Base-by-base conservation (phyloP, 345 rosid genomes). In the Aethionema arabicum region DNA sequence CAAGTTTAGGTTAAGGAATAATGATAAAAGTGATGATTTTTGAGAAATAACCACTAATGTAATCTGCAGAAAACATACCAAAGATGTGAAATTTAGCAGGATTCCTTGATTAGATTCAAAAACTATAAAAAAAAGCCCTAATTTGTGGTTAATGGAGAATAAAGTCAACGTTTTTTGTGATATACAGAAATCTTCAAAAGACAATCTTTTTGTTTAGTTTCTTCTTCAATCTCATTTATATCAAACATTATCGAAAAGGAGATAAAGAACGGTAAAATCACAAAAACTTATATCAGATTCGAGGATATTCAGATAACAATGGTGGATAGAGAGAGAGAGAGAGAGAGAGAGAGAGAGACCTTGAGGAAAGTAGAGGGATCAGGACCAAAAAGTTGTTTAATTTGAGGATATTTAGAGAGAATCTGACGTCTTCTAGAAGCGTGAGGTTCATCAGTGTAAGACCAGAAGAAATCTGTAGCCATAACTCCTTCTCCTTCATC, bases 401-500 rank as follows among this genome's bases (percentile, higher is more conserved):
- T 88, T 57, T 86, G 91, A 72, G 98, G 98, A 71, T 88, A 78
- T 15, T 75, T 75, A 74, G 96, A 91, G 75, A 88, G 90, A 82
- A 91, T 91, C 81, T 84, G 90, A 36, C 79, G 76, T 56, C 98
- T 65, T 50, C 96, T 74, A 0, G 91, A 79, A 60, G 95, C 83
- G 37, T 88, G 95, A 67, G 96, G 98, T 73, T 91, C 98, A 56
- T 88, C 98, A 0, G 88, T 88, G 35, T 86, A 91, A 11, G 96
- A 91, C 98, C 96, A 88, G 73, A 88, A 91, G 78, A 91, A 88
- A 59, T 88, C 95, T 1, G 78, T 68, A 3, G 90, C 95, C 98
- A 85, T 70, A 6, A 74, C 77, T 13, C 78, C 86, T 39, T 58
- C 70, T 66, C 30, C 80, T 29, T 69, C 69, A 5, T 72, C 61